Evolutionary conservation across 75 land plant genomes (phyloP).

Genomic region (Adiantum capillusveneris): DNA sequence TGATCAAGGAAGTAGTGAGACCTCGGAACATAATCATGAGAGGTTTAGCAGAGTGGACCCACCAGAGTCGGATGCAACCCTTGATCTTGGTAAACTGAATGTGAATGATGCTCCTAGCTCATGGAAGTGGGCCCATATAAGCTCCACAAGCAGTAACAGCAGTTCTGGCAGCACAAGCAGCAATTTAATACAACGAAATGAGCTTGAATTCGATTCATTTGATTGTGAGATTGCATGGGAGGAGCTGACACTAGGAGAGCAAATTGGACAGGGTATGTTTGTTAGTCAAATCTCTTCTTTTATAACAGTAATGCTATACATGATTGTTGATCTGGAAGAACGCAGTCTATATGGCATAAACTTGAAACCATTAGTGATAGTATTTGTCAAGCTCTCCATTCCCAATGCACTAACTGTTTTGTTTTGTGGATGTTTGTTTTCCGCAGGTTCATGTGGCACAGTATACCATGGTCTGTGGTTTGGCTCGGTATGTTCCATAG

Average conservation of each 20-base stretch:
- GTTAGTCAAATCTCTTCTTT: too few relatives aligned
- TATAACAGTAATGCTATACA: too few relatives aligned
- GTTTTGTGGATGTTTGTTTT: not conserved
- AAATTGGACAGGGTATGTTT: slow-evolving; percentile 80
- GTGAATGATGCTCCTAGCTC: slow-evolving; percentile 45
- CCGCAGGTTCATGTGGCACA: slow-evolving; percentile 84
- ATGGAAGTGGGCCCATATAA: slow-evolving; percentile 56
- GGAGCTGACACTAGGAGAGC: slow-evolving; percentile 85
- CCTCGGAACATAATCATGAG: not conserved
- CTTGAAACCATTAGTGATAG: too few relatives aligned
- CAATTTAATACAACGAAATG: slow-evolving; percentile 50
- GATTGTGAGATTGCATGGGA: slow-evolving; percentile 97
- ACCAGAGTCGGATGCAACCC: not conserved
- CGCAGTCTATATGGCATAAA: too few relatives aligned
- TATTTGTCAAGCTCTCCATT: too few relatives aligned
- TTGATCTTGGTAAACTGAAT: not conserved
- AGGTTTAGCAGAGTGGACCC: not conserved
- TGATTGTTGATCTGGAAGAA: too few relatives aligned
- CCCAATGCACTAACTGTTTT: too few relatives aligned
- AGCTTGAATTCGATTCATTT: slow-evolving; percentile 50
- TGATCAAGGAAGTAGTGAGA: not conserved
- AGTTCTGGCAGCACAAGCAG: slow-evolving; percentile 57
- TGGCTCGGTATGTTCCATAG: slow-evolving; percentile 80
- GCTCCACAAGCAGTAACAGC: slow-evolving; percentile 66
- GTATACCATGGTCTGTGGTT: slow-evolving; percentile 81